A percentile compares a stretch with the other conserved stretches of the same genome.
phyloP scores from a whole-genome alignment of 2,329 filamentous ascomycete species.

The Colletotrichum falcatum region DNA sequence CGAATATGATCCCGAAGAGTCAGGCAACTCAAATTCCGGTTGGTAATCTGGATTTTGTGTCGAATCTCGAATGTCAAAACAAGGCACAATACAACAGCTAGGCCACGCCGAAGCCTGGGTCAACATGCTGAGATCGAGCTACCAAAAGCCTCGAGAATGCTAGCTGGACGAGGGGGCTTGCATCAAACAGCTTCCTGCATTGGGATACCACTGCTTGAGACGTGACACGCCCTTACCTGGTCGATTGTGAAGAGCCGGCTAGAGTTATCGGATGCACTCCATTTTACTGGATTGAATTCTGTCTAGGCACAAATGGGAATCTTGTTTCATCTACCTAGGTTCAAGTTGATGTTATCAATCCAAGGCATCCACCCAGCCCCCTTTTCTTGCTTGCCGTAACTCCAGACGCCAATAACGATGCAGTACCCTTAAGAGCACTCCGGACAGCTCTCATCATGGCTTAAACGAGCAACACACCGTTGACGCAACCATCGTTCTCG shows the following conservation, averaged over 20 bases:
- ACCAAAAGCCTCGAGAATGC: not conserved
- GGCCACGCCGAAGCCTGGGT: not conserved
- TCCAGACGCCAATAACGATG: slow-evolving; percentile 27
- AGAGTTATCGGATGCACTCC: not conserved
- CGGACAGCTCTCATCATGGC: not conserved
- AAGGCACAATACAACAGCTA: not conserved
- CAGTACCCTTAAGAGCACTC: not conserved
- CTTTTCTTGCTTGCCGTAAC: slow-evolving; percentile 24
- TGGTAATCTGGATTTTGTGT: not conserved
- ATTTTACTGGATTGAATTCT: not conserved
- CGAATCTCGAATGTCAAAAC: not conserved
- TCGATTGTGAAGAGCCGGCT: not conserved
- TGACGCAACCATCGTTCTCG: slow-evolving; percentile 61
- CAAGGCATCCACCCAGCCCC: slow-evolving; percentile 26
- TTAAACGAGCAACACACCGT: slow-evolving; percentile 47
- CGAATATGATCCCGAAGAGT: not conserved
- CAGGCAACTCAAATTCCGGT: not conserved
- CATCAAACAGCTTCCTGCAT: not conserved
- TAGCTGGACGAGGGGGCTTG: not conserved
- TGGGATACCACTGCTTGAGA: not conserved
- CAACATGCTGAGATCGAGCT: not conserved
- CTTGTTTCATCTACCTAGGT: slow-evolving; percentile 21
- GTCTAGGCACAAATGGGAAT: slow-evolving; percentile 11
- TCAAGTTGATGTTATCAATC: slow-evolving; percentile 5
- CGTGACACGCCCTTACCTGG: not conserved